Percentiles rank a stretch among this genome's conserved stretches.
phyloP scores from a whole-genome alignment of 441 rosid genomes.

The Gossypium schwendimanii region DNA sequence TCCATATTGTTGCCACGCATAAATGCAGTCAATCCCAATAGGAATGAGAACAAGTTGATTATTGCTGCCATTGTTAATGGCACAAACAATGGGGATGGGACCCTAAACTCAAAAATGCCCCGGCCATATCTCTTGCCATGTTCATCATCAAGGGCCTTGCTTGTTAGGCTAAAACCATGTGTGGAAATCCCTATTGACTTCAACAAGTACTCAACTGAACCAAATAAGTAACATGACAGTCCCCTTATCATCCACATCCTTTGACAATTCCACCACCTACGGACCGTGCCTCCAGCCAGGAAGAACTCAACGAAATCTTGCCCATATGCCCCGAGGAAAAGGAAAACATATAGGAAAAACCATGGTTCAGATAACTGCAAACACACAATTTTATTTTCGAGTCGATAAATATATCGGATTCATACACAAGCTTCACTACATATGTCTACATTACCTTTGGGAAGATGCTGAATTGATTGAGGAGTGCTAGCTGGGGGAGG shows the following conservation, averaged over 20 bases:
- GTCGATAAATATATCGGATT: not conserved
- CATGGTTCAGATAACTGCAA: constrained; percentile 49
- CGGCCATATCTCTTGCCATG: constrained; percentile 39
- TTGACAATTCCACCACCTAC: constrained; percentile 70
- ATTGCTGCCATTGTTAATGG: constrained; percentile 29
- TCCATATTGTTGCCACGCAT: constrained; percentile 12
- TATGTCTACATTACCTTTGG: constrained; percentile 33
- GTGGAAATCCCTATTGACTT: constrained; percentile 29
- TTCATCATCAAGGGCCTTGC: constrained; percentile 39
- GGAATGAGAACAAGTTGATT: constrained; percentile 31
- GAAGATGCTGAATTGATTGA: constrained; percentile 34
- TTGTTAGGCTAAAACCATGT: constrained; percentile 36
- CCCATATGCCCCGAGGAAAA: constrained; percentile 48
- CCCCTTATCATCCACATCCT: constrained; percentile 53
- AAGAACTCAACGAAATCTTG: constrained; percentile 42
- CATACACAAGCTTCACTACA: not conserved
- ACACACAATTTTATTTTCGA: not conserved
- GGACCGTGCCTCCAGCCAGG: constrained; percentile 31
- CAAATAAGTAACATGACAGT: constrained; percentile 26
- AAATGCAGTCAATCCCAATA: constrained; percentile 14
- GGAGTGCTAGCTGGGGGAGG: constrained; percentile 52
- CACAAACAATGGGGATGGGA: constrained; percentile 40
- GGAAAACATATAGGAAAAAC: constrained; percentile 44
- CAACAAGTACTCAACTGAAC: constrained; percentile 27
- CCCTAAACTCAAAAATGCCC: constrained; percentile 45